Conservation (phyloP, 176 grass and related monocot species). For the Paspalum vaginatum region DNA sequence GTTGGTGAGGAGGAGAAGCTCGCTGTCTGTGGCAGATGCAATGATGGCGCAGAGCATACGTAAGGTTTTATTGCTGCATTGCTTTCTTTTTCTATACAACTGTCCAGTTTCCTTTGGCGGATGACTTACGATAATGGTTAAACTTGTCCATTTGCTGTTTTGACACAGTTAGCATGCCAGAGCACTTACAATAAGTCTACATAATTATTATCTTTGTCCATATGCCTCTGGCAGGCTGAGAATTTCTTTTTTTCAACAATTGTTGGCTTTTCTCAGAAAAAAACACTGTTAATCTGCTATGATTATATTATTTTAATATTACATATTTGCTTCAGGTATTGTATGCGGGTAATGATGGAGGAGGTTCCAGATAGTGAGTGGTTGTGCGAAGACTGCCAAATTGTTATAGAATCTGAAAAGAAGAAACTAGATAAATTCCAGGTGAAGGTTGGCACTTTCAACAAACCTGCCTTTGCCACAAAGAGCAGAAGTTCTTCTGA, state of each 20-base stretch:
- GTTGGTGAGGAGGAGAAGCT: constrained; percentile 85
- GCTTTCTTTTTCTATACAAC: not conserved
- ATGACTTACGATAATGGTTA: not conserved
- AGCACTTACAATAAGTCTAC: constrained; percentile 8
- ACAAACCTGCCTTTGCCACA: constrained; percentile 17
- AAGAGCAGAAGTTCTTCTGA: constrained; percentile 40
- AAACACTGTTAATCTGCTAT: constrained; percentile 1
- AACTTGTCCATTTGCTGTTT: constrained; percentile 16
- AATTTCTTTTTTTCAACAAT: not conserved
- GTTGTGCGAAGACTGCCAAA: constrained; percentile 95
- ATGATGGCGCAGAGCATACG: constrained; percentile 95
- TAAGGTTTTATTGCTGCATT: constrained; percentile 50
- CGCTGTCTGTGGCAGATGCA: constrained; percentile 85
- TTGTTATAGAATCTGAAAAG: constrained; percentile 59
- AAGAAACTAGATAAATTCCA: constrained; percentile 50
- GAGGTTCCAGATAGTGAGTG: constrained; percentile 82
- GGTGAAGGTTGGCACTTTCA: constrained; percentile 37
- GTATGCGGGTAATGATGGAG: constrained; percentile 78
- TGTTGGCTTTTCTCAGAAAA: constrained; percentile 18
- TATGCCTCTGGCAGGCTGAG: not conserved
- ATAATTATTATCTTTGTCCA: constrained; percentile 9
- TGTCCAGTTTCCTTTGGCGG: constrained; percentile 1
- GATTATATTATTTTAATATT: constrained; percentile 1
- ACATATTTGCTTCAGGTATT: constrained; percentile 73
- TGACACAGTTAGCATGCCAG: not conserved